Base-by-base conservation (phyloP, 495 filamentous ascomycete species). In the Podospora anserina region DNA sequence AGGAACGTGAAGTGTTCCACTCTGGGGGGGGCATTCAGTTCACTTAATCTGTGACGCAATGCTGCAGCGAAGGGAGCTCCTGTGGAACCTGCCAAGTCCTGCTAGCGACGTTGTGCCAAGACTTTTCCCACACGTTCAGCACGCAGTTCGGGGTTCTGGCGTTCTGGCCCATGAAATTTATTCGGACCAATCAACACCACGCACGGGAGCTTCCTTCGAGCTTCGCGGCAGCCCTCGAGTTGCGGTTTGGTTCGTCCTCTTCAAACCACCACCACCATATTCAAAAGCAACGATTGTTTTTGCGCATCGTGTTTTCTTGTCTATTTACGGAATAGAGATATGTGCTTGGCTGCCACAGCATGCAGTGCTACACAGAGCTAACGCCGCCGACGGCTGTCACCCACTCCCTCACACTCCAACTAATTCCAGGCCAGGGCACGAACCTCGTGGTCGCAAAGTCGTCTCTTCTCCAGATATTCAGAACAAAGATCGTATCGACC, bases 321-420 rank as follows among this genome's bases (percentile, higher is more conserved):
- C 27, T 11, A 26, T n/a, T 27, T 5, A 20, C 16, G 9, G 9
- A 71, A 32, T 20, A 71, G 32, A 68, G 74, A 77, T 66, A 78
- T 77, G 75, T 70, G 18, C 65, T 55, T 54, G 54, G 64, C 44
- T 64, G n/a, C 28, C 15, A 26, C 6, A 67, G 55, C 5, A 87
- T 87, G 85, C 85, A 87, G 74, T 85, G 83, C 82, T 98, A 97
- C 82, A 92, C 92, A 70, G 93, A 97, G 84, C 81, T 99, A 74
- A 87, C 92, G 71, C 89, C 95, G 80, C 93, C 95, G 23, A 96
- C 92, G 73, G 92, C 93, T 72, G 92, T 99, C 75, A 92, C 92
- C 66, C 91, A 97, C 81, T 91, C 94, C 49, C 77, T 98, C 73
- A 85, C 84, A 57, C 79, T 97, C 19, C 87, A 92, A 23, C 94